Percentiles rank a stretch among this genome's conserved stretches.
phyloP scores from a whole-genome alignment of 768 basidiomycete genomes.

The Neoboletus brunneissimus region DNA sequence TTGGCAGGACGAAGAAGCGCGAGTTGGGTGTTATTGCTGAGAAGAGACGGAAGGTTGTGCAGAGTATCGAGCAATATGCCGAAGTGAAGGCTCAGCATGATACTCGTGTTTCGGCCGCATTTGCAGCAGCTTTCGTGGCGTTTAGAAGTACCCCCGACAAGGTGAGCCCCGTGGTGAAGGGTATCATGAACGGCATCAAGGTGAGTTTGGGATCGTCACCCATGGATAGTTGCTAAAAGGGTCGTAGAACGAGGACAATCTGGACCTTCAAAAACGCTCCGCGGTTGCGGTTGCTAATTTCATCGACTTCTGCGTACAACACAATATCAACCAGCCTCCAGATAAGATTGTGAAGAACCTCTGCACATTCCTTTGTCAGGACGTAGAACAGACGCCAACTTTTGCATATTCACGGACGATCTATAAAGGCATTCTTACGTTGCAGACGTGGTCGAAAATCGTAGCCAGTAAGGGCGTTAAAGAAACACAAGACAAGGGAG shows the following conservation, averaged over 20 bases:
- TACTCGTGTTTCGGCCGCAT: slow-evolving; percentile 80
- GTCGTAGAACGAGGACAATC: slow-evolving; percentile 78
- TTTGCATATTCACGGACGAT: slow-evolving; percentile 67
- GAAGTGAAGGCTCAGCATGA: slow-evolving; percentile 86
- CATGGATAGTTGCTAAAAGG: slow-evolving; percentile 5
- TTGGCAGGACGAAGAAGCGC: slow-evolving; percentile 77
- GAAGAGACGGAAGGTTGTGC: slow-evolving; percentile 63
- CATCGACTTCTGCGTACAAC: slow-evolving; percentile 76
- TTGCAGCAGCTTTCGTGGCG: slow-evolving; percentile 89
- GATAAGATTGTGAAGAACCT: slow-evolving; percentile 98
- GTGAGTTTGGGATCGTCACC: slow-evolving; percentile 39
- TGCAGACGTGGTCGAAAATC: slow-evolving; percentile 46
- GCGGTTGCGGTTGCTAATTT: slow-evolving; percentile 85
- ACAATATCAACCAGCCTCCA: slow-evolving; percentile 75
- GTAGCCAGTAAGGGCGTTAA: slow-evolving; percentile 35
- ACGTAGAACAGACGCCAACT: slow-evolving; percentile 84
- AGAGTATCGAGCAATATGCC: slow-evolving; percentile 74
- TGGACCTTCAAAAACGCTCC: slow-evolving; percentile 84
- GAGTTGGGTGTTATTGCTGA: slow-evolving; percentile 74
- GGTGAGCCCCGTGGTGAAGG: slow-evolving; percentile 94
- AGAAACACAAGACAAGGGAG: slow-evolving; percentile 43
- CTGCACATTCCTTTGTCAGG: slow-evolving; percentile 94
- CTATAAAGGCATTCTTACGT: slow-evolving; percentile 74
- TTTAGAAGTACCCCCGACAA: slow-evolving; percentile 86
- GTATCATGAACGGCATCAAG: slow-evolving; percentile 97